phyloP scores from a whole-genome alignment of 169 alveolate species.

The Plasmodium adleri region DNA sequence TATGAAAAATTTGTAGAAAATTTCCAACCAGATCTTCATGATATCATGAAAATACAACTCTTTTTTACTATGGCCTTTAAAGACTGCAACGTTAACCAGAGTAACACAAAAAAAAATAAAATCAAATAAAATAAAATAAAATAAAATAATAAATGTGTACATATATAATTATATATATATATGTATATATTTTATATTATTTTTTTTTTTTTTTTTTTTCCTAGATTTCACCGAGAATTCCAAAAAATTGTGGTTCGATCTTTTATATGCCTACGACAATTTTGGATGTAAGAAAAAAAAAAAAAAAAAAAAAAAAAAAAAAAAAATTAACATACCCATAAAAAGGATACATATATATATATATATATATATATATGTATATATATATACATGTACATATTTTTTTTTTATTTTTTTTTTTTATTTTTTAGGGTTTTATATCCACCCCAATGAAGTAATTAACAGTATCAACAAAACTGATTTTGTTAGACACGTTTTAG shows the following conservation, averaged over 20 bases:
- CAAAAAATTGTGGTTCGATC: background rate
- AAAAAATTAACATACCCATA: no score
- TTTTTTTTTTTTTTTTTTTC: background rate
- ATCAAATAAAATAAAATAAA: no score
- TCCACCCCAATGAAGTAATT: slow-evolving; percentile 18
- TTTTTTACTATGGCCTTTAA: slow-evolving; percentile 36
- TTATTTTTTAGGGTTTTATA: slow-evolving; percentile 41
- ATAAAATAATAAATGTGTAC: no score
- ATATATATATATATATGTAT: no score
- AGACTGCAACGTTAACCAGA: slow-evolving; percentile 59
- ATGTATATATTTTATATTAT: background rate
- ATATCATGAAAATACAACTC: background rate
- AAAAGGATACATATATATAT: no score
- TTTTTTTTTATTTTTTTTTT: background rate
- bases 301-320: no score
- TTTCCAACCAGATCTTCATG: background rate
- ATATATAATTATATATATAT: no score
- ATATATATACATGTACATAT: background rate
- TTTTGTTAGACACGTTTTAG: slow-evolving; percentile 42
- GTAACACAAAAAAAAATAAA: slow-evolving; percentile 1
- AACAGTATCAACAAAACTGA: background rate
- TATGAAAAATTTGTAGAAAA: background rate
- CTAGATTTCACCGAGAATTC: slow-evolving; percentile 7
- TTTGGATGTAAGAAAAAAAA: slow-evolving; percentile 38
- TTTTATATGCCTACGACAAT: slow-evolving; percentile 35